These are phyloP conservation scores for Epichloe uncinata DNA, from an alignment of 2,329 filamentous ascomycete species.

Conservation along the genomic window DNA sequence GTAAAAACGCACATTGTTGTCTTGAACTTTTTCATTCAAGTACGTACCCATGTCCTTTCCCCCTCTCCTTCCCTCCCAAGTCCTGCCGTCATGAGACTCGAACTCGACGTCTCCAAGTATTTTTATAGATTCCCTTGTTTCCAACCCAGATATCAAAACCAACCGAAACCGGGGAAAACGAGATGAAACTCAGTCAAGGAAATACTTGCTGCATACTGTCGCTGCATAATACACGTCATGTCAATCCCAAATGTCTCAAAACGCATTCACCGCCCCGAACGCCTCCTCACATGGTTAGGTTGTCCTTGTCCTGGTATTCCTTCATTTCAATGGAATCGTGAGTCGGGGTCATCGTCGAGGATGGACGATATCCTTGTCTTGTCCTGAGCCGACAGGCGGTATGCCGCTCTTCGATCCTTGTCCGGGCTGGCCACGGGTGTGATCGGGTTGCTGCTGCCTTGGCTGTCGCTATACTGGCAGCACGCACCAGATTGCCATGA, in stretches of 20 bases:
- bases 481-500: slow-evolving; percentile 46
- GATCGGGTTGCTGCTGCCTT: slow-evolving; percentile 31
- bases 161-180: no score
- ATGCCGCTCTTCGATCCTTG: slow-evolving; percentile 27
- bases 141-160: no score
- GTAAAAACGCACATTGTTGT: no score
- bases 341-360: slow-evolving; percentile 24
- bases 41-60: no score
- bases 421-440: slow-evolving; percentile 41
- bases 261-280: neutral
- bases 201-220: no score
- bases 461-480: slow-evolving; percentile 21
- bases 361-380: slow-evolving; percentile 51
- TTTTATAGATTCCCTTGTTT: no score
- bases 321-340: neutral
- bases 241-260: neutral
- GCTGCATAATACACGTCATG: no score
- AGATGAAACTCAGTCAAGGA: no score
- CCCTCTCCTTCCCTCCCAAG: no score
- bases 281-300: neutral
- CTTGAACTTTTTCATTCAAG: no score
- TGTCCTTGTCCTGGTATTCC: neutral
- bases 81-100: no score
- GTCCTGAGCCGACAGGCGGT: slow-evolving; percentile 28
- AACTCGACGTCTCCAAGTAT: no score